Evolutionary conservation across 2,329 filamentous ascomycete genomes (phyloP).

Genomic region (Penicillium polonicum): DNA sequence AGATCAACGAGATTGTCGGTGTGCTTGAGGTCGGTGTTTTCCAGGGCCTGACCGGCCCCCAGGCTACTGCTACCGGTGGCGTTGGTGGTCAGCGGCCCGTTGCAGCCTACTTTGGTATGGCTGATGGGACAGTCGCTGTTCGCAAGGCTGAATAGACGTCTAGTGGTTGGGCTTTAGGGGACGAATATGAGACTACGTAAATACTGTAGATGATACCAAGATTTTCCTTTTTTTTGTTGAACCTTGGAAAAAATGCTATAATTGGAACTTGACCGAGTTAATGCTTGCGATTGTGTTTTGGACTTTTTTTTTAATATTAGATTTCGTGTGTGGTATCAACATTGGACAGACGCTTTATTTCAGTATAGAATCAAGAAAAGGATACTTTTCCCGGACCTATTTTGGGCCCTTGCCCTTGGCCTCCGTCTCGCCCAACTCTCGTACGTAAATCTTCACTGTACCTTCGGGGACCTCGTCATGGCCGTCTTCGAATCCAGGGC

Average conservation of each 20-base stretch:
- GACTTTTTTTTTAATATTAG: slow-evolving; percentile 17
- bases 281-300: slow-evolving; percentile 1
- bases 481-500: slow-evolving; percentile 84
- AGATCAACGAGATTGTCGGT: slow-evolving; percentile 78
- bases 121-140: slow-evolving; percentile 67
- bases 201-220: slow-evolving; percentile 27
- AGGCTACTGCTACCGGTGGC: slow-evolving; percentile 61
- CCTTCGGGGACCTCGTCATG: slow-evolving; percentile 74
- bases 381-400: slow-evolving; percentile 35
- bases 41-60: slow-evolving; percentile 72
- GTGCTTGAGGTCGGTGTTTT: slow-evolving; percentile 93
- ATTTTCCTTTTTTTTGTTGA: slow-evolving; percentile 2
- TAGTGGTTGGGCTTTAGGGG: background rate
- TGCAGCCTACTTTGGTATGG: slow-evolving; percentile 92
- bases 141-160: slow-evolving; percentile 37
- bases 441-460: slow-evolving; percentile 71
- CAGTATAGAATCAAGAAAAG: slow-evolving; percentile 14
- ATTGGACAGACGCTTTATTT: slow-evolving; percentile 8
- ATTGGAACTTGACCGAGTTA: slow-evolving; percentile 10
- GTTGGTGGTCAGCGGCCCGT: slow-evolving; percentile 84
- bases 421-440: slow-evolving; percentile 83
- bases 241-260: background rate
- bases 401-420: slow-evolving; percentile 81
- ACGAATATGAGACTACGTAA: slow-evolving; percentile 9
- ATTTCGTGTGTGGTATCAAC: slow-evolving; percentile 23